phyloP scores from a whole-genome alignment of 495 filamentous ascomycete genomes.

The Sordaria brevicollis region DNA sequence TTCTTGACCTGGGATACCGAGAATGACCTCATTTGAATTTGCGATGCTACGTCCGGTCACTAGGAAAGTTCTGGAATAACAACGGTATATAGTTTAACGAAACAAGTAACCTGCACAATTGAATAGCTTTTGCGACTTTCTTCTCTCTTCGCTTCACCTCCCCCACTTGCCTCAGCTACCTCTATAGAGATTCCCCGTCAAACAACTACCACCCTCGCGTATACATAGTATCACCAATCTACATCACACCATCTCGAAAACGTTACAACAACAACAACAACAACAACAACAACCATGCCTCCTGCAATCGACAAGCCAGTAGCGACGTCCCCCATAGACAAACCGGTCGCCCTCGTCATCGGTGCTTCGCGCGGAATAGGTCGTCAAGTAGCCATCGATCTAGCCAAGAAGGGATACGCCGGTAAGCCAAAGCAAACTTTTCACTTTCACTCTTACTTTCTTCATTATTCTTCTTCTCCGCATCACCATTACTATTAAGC shows the following conservation, averaged over 20 bases:
- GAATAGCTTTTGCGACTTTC: too few relatives aligned
- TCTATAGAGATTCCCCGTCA: too few relatives aligned
- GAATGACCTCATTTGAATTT: too few relatives aligned
- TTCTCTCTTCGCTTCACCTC: too few relatives aligned
- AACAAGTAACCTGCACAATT: too few relatives aligned
- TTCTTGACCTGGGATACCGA: not conserved
- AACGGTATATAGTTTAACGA: too few relatives aligned
- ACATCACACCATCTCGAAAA: not conserved
- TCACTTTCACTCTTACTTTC: not conserved
- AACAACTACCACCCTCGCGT: not conserved
- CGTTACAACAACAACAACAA: not conserved
- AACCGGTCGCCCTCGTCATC: conserved; percentile 54
- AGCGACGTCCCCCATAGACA: conserved; percentile 2
- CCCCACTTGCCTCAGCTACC: too few relatives aligned
- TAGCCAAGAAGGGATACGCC: conserved; percentile 59
- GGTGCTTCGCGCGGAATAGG: conserved; percentile 73
- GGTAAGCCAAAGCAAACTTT: conserved; percentile 47
- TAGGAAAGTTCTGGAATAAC: too few relatives aligned
- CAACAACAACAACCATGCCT: not conserved
- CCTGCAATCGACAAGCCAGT: not conserved
- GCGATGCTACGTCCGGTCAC: too few relatives aligned
- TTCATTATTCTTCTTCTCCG: not conserved
- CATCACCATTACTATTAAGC: too few relatives aligned
- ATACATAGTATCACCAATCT: not conserved
- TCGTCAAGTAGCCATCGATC: conserved; percentile 64